phyloP scores from a whole-genome alignment of 768 basidiomycete genomes.

The Termitomyces sp. region DNA sequence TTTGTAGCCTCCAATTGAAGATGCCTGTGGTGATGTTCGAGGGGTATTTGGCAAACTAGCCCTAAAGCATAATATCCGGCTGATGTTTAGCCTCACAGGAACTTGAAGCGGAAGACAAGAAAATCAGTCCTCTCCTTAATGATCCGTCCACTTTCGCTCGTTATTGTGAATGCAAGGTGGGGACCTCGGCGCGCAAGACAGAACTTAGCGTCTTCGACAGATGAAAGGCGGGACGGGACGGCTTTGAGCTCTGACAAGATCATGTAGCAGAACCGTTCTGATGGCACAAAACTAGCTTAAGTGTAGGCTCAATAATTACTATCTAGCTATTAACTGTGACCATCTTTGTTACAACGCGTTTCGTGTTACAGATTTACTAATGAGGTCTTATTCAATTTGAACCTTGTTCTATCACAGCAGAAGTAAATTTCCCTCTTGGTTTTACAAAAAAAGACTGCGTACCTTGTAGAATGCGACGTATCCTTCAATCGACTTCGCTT shows the following conservation, averaged over 20 bases:
- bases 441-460: neutral
- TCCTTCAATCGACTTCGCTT: constrained; percentile 60
- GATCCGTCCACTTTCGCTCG: neutral
- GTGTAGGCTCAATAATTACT: neutral
- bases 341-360: neutral
- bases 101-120: neutral
- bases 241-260: too few relatives aligned
- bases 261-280: too few relatives aligned
- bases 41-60: neutral
- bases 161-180: neutral
- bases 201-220: neutral
- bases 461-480: constrained; percentile 83
- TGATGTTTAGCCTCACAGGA: neutral
- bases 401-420: constrained; percentile 37
- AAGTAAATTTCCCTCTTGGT: neutral
- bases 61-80: neutral
- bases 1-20: neutral
- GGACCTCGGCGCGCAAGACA: neutral
- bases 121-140: neutral
- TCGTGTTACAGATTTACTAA: neutral
- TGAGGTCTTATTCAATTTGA: constrained; percentile 22
- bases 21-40: neutral
- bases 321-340: too few relatives aligned
- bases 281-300: neutral
- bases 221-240: neutral